phyloP scores from a whole-genome alignment of 2,329 filamentous ascomycete species.

The Aspergillus neotritici region DNA sequence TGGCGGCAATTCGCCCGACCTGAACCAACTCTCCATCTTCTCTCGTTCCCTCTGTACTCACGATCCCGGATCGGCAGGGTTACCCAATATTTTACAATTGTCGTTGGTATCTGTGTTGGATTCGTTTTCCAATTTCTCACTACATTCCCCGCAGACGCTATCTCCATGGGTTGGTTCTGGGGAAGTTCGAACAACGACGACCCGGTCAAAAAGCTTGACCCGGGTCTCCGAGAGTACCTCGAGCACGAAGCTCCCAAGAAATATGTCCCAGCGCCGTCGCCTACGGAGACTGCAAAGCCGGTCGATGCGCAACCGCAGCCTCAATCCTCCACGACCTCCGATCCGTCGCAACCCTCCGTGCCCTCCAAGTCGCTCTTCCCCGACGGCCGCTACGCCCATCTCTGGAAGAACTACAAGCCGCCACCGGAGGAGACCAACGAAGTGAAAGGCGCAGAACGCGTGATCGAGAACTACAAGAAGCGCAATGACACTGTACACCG shows the following conservation, averaged over 20 bases:
- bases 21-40: slow-evolving; percentile 10
- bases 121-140: not conserved
- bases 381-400: slow-evolving; percentile 71
- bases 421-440: slow-evolving; percentile 63
- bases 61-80: not conserved
- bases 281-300: slow-evolving; percentile 15
- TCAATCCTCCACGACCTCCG: slow-evolving; percentile 16
- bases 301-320: slow-evolving; percentile 21
- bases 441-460: slow-evolving; percentile 72
- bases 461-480: slow-evolving; percentile 79
- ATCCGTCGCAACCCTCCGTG: slow-evolving; percentile 31
- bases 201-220: slow-evolving; percentile 70
- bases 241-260: slow-evolving; percentile 74
- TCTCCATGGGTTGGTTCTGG: slow-evolving; percentile 60
- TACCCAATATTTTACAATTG: not conserved
- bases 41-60: not conserved
- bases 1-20: slow-evolving; percentile 14
- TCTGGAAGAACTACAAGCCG: slow-evolving; percentile 89
- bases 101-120: not conserved
- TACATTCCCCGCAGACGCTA: slow-evolving; percentile 36
- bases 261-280: slow-evolving; percentile 43
- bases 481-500: slow-evolving; percentile 70
- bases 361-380: slow-evolving; percentile 54
- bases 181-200: slow-evolving; percentile 51
- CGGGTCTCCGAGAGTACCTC: slow-evolving; percentile 76